Base-by-base conservation (phyloP, 352 stramenopile species). In the Phytopythium boreale region DNA sequence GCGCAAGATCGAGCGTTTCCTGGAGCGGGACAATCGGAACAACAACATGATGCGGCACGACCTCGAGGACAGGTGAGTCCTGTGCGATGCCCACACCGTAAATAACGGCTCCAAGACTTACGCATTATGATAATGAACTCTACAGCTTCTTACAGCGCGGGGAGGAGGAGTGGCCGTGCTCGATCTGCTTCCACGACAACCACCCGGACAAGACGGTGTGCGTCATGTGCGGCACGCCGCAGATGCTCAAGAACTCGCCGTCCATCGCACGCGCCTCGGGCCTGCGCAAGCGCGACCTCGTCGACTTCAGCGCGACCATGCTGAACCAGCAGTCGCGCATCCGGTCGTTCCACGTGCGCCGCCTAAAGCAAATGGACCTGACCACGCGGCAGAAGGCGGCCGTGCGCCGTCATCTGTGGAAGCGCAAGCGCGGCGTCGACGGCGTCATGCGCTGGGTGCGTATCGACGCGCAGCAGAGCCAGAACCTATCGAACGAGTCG, bases 41-140 rank as follows among this genome's bases (percentile, higher is more conserved):
- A 95, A 95, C 75, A 95, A 95, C 74, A 95, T 95, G 87, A 89
- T 92, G 83, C 82, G 87, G 1, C 84, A 95, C 58, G 80, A 93
- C 62, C 80, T 95, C 62, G 79, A 92, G 34, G 87, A 95, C 69
- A 90, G 66, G 70, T 77, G 69, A 12, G 46, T 24, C 22, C 6
- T 10, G n/a, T 34, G 34, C 10, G 34, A 14, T 10, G 34, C 10
- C 34, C 34, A 39, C 10, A 7, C 34, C 10, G n/a, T 8, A 36
- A 8, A 39, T 39, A 39, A 24, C 37, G 5, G 20, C 11, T 15
- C 24, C 24, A 19, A 47, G 31, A 44, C 44, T 64, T 20, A 64
- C 50, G 14, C 14, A 67, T 29, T 69, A 34, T 34, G 29, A 34
- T 34, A 7, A 34, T 34, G 29, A 34, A 29, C 22, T 55, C 20